These are phyloP conservation scores for Solanum verrucosum DNA, from an alignment of 257 asterid species.

Conservation along the genomic window DNA sequence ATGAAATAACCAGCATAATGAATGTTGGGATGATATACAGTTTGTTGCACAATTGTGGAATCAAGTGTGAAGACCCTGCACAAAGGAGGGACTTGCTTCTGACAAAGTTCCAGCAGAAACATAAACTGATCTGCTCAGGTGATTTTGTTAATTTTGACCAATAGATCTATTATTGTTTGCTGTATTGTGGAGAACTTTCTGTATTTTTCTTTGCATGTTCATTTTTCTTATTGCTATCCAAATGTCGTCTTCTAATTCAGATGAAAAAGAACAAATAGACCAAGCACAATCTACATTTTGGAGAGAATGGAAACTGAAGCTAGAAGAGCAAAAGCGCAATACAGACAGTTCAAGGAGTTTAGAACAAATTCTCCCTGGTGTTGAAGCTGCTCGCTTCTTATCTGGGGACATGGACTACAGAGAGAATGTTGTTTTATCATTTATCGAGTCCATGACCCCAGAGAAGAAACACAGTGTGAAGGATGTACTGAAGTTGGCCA, in stretches of 20 bases:
- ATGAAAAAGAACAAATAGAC: constrained; percentile 61
- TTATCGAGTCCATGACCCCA: constrained; percentile 57
- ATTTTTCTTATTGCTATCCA: constrained; percentile 6
- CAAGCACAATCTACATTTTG: constrained; percentile 92
- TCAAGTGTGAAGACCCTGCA: constrained; percentile 61
- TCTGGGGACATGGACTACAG: constrained; percentile 76
- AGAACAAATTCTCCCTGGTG: constrained; percentile 90
- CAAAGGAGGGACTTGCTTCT: constrained; percentile 74
- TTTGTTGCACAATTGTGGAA: constrained; percentile 66
- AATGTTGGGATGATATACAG: constrained; percentile 85
- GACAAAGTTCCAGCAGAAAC: constrained; percentile 56
- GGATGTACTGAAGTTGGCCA: constrained; percentile 53
- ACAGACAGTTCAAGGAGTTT: constrained; percentile 84
- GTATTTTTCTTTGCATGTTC: neutral
- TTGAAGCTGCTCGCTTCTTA: constrained; percentile 71
- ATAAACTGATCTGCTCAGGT: constrained; percentile 66
- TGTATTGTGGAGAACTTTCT: neutral
- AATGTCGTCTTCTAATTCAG: constrained; percentile 25
- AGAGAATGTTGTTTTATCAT: constrained; percentile 53
- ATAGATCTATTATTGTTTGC: neutral
- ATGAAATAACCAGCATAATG: constrained; percentile 80
- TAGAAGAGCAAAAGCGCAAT: constrained; percentile 75
- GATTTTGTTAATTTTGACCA: constrained; percentile 9
- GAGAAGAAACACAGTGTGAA: constrained; percentile 69
- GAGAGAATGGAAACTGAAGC: constrained; percentile 93